Evolutionary conservation across 164 flowering plant genomes (phyloP).

Genomic region (Houttuynia cordata): DNA sequence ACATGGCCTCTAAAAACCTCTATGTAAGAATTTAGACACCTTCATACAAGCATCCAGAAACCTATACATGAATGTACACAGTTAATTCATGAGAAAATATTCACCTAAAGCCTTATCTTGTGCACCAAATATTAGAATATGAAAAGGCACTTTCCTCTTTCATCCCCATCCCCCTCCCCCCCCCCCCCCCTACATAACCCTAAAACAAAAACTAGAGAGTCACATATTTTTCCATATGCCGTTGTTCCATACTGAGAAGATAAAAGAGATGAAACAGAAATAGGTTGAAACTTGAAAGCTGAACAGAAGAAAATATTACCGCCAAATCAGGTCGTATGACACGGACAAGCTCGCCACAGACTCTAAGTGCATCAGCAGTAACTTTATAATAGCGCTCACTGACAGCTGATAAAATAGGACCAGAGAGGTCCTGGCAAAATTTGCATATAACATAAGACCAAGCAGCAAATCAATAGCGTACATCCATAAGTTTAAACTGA

Average conservation of each 20-base stretch:
- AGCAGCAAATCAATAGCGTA: background rate
- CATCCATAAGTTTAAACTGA: background rate
- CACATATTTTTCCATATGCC: too few relatives aligned
- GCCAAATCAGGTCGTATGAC: constrained; percentile 77
- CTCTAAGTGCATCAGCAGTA: constrained; percentile 95
- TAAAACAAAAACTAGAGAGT: too few relatives aligned
- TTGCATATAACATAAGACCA: background rate
- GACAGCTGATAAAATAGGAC: constrained; percentile 83
- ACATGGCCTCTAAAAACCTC: too few relatives aligned
- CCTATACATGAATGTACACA: too few relatives aligned
- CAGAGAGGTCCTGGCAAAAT: constrained; percentile 57
- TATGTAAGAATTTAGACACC: too few relatives aligned
- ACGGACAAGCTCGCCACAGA: constrained; percentile 93
- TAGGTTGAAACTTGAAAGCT: constrained; percentile 1
- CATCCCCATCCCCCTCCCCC: too few relatives aligned
- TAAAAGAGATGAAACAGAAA: background rate
- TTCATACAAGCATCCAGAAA: too few relatives aligned
- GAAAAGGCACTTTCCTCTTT: too few relatives aligned
- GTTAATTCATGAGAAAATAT: too few relatives aligned
- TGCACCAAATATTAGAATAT: too few relatives aligned
- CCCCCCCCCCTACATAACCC: too few relatives aligned
- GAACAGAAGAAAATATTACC: constrained; percentile 29
- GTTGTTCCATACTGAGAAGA: background rate
- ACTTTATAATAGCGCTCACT: constrained; percentile 98
- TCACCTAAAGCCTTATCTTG: too few relatives aligned